Conservation (phyloP, 257 asterid genomes). For the Solanum phureja region DNA sequence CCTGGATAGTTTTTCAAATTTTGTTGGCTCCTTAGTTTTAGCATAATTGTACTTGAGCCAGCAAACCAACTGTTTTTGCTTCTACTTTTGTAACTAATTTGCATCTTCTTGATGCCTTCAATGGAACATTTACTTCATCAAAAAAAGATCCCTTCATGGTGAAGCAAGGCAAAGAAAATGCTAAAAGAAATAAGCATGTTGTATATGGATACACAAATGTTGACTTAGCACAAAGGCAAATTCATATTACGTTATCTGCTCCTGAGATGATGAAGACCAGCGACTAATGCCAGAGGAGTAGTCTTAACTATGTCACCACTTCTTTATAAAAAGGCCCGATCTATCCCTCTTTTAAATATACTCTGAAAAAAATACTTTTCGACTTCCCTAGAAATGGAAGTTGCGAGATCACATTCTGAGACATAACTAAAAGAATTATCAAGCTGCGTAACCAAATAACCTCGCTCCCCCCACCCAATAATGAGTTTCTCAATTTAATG, state of each 20-base stretch:
- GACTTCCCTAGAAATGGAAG: neutral
- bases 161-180: neutral
- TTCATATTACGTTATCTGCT: neutral
- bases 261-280: neutral
- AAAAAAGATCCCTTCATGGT: neutral
- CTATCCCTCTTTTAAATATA: neutral
- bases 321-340: neutral
- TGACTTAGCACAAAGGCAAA: neutral
- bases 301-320: neutral
- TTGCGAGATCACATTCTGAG: neutral
- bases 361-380: neutral
- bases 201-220: neutral
- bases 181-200: neutral
- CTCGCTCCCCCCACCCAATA: neutral
- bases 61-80: too few relatives aligned
- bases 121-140: too few relatives aligned
- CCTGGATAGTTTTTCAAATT: too few relatives aligned
- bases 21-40: too few relatives aligned
- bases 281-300: neutral
- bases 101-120: too few relatives aligned
- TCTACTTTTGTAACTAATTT: too few relatives aligned
- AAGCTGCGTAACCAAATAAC: neutral
- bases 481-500: neutral
- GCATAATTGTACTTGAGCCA: too few relatives aligned
- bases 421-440: neutral